These are phyloP conservation scores for Multifurca ochricompacta DNA, from an alignment of 768 basidiomycete genomes.

Conservation along the genomic window DNA sequence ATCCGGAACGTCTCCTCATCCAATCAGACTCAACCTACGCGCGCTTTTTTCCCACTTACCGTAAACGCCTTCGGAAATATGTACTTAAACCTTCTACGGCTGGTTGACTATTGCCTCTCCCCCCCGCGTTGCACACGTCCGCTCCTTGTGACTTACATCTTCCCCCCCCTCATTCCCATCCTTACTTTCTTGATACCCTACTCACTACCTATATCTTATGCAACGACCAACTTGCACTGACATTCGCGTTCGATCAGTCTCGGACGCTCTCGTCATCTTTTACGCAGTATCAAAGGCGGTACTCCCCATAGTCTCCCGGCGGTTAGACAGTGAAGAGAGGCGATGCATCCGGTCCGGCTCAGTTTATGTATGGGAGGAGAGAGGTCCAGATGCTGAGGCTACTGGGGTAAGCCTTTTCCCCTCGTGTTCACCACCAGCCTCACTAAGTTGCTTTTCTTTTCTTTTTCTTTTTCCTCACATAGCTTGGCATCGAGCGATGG, in stretches of 20 bases:
- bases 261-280: slow-evolving; percentile 68
- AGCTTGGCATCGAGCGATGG: slow-evolving; percentile 78
- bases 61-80: slow-evolving; percentile 18
- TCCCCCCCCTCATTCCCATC: slow-evolving; percentile 1
- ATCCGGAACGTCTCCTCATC: slow-evolving; percentile 15
- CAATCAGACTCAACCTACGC: slow-evolving; percentile 10
- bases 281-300: slow-evolving; percentile 54
- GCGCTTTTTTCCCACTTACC: slow-evolving; percentile 19
- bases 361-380: slow-evolving; percentile 81
- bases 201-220: slow-evolving; percentile 29
- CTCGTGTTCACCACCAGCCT: neutral
- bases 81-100: slow-evolving; percentile 15
- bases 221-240: slow-evolving; percentile 62
- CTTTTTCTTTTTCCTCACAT: neutral
- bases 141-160: neutral
- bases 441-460: too few relatives aligned
- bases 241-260: slow-evolving; percentile 54
- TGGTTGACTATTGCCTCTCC: slow-evolving; percentile 1
- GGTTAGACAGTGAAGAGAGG: slow-evolving; percentile 70
- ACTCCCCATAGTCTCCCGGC: slow-evolving; percentile 60
- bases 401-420: slow-evolving; percentile 44
- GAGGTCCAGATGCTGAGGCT: slow-evolving; percentile 57
- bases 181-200: neutral
- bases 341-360: slow-evolving; percentile 61
- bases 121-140: neutral